Base-by-base conservation (phyloP, 2,329 filamentous ascomycete genomes). In the Ophidiomyces ophidiicola region DNA sequence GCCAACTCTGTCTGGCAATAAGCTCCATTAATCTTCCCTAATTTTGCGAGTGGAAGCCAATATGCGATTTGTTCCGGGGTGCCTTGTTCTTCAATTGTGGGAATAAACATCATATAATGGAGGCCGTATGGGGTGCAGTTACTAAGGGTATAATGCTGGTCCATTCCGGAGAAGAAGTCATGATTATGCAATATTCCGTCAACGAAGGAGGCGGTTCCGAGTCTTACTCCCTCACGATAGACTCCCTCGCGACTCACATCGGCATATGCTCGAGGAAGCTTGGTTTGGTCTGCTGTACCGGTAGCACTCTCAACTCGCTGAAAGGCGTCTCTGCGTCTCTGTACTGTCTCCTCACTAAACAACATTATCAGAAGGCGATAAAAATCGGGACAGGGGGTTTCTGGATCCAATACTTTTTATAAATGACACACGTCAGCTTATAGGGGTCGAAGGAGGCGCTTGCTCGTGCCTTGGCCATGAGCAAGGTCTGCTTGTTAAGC, bases 1-100 rank as follows among this genome's bases (percentile, higher is more conserved):
- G 49, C 52, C 7, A 58, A 43, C 39, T 58, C 54, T 1, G 55
- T 57, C 40, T 58, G 54, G 5, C 41, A 41, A 39, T 56, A 57
- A 20, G 40, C 38, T 12, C 43, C 43, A 30, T 33, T 37, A 14
- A 45, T 43, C 14, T 39, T 39, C 17, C 43, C 39, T 11, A 25
- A 32, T 15, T 41, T 45, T 43, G 40, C 40, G 11, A 36, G 40
- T 6, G 43, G 43, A 10, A 43, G 24, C 43, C 43, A 43, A 19
- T 45, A 43, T 24, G 32, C 39, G 12, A 37, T 32, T 33, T 45
- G 43, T 18, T 39, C 43, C 14, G 21, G 6, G 7, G 35, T 39
- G 6, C 35, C 43, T 32, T 45, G 43, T 14, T 46, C 44, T 30
- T 47, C 44, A 18, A 47, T 36, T 18, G 44, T 43, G 7, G 44